phyloP scores from a whole-genome alignment of 2,329 filamentous ascomycete species.

The Mycosphaerella arachidis region DNA sequence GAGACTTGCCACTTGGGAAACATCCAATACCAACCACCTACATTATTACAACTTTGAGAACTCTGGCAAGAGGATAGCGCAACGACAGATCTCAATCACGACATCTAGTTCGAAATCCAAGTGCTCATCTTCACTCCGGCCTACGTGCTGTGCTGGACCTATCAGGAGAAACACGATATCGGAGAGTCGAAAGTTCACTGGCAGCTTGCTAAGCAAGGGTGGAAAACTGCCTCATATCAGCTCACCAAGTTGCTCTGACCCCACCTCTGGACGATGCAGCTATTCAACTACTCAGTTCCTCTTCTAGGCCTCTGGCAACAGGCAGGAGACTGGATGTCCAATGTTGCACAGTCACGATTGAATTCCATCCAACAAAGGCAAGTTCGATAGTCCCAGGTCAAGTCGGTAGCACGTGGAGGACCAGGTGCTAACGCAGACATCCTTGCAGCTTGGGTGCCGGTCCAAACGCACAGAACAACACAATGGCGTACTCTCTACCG shows the following conservation, averaged over 20 bases:
- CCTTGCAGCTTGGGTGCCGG: conserved; percentile 13
- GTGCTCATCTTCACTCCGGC: not conserved
- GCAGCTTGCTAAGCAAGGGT: conserved; percentile 1
- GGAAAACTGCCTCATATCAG: conserved; percentile 20
- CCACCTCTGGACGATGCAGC: conserved; percentile 19
- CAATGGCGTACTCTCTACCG: conserved; percentile 29
- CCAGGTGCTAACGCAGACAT: not conserved
- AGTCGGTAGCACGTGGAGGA: not conserved
- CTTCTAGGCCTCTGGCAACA: conserved; percentile 15
- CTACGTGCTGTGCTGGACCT: not conserved
- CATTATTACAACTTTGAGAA: not conserved
- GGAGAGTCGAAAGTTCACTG: not conserved
- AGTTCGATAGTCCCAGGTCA: conserved; percentile 1
- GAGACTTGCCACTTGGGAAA: too few relatives aligned
- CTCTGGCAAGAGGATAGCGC: not conserved
- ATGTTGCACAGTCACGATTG: conserved; percentile 25
- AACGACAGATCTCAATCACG: not conserved
- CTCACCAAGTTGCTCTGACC: conserved; percentile 19
- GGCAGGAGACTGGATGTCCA: conserved; percentile 23
- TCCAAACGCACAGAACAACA: conserved; percentile 10
- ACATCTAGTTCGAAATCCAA: not conserved
- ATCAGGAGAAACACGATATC: not conserved
- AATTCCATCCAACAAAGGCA: conserved; percentile 22
- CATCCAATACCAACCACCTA: too few relatives aligned
- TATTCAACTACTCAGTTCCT: conserved; percentile 26